phyloP scores from a whole-genome alignment of 495 filamentous ascomycete genomes.

The Hapsidospora chrysogenum region DNA sequence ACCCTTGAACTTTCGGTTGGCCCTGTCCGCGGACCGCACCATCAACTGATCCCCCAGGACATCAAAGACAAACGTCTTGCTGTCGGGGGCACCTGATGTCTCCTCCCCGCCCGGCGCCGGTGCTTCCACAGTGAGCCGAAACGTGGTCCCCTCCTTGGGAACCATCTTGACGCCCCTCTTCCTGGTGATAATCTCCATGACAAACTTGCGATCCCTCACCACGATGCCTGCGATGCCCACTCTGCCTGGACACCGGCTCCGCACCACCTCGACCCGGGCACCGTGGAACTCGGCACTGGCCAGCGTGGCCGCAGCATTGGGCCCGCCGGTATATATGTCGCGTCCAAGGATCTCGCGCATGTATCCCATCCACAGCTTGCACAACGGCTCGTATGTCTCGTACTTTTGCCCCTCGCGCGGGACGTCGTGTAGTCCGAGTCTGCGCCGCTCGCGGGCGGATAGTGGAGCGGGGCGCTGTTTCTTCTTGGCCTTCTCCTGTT shows the following conservation, averaged over 20 bases:
- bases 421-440: conserved; percentile 54
- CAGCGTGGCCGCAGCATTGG: conserved; percentile 42
- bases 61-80: conserved; percentile 53
- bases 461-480: conserved; percentile 57
- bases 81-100: conserved; percentile 3
- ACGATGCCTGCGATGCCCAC: conserved; percentile 80
- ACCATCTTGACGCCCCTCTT: conserved; percentile 51
- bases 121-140: conserved; percentile 48
- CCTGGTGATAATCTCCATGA: conserved; percentile 68
- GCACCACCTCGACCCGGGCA: conserved; percentile 65
- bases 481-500: conserved; percentile 38
- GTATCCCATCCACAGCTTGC: conserved; percentile 69
- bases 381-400: conserved; percentile 55
- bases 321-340: conserved; percentile 24
- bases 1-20: conserved; percentile 78
- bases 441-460: conserved; percentile 64
- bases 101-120: conserved; percentile 22
- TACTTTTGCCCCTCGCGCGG: conserved; percentile 53
- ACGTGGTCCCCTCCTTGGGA: conserved; percentile 80
- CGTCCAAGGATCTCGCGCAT: conserved; percentile 54
- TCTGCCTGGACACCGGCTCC: conserved; percentile 60
- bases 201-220: conserved; percentile 70
- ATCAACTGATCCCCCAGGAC: conserved; percentile 77
- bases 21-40: conserved; percentile 65
- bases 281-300: conserved; percentile 82